Conservation (phyloP, 495 filamentous ascomycete species). For the Neurospora sublineolata region DNA sequence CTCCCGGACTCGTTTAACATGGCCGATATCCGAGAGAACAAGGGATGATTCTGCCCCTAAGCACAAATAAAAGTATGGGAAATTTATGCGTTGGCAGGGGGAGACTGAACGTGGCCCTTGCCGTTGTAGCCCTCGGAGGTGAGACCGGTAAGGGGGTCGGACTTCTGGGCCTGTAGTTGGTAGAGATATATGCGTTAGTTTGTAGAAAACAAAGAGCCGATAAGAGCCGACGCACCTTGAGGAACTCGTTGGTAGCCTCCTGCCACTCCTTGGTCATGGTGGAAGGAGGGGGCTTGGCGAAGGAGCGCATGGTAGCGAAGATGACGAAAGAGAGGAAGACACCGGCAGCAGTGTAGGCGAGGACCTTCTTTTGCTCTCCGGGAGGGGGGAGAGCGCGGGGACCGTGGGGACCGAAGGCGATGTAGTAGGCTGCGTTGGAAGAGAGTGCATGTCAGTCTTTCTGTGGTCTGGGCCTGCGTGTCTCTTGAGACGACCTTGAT, state of each 20-base stretch:
- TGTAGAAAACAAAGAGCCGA: neutral
- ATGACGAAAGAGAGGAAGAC: conserved; percentile 47
- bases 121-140: conserved; percentile 70
- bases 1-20: conserved; percentile 11
- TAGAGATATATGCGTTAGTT: neutral
- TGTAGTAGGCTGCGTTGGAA: conserved; percentile 74
- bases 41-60: conserved; percentile 16
- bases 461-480: neutral
- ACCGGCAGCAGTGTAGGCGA: conserved; percentile 56
- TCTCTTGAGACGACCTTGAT: conserved; percentile 6
- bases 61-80: conserved; percentile 25
- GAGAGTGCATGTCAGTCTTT: conserved; percentile 3
- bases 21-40: conserved; percentile 3
- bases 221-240: conserved; percentile 48
- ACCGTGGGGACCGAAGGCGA: conserved; percentile 92
- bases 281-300: conserved; percentile 56
- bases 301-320: conserved; percentile 52
- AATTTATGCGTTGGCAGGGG: conserved; percentile 28
- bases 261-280: conserved; percentile 96
- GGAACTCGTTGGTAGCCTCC: conserved; percentile 81
- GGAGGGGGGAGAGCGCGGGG: conserved; percentile 72
- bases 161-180: conserved; percentile 55
- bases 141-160: conserved; percentile 83
- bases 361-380: conserved; percentile 66
- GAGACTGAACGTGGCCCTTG: conserved; percentile 71